Evolutionary conservation across 768 basidiomycete genomes (phyloP).

Genomic region (Macrolepiota dolichaula): DNA sequence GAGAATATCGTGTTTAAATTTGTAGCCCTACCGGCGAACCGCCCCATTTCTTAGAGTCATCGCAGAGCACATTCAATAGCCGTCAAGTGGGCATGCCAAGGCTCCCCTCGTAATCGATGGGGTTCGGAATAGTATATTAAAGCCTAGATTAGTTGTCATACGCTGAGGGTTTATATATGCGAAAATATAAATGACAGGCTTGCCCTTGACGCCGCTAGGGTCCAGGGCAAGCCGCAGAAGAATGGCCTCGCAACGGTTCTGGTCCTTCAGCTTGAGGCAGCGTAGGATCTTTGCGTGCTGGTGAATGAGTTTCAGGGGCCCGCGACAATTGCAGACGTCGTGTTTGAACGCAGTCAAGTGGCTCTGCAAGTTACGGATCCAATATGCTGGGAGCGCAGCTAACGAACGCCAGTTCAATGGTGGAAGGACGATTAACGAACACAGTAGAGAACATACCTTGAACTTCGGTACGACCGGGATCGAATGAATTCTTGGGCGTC

Average conservation of each 20-base stretch:
- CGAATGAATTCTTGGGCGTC: conserved; percentile 55
- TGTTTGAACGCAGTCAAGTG: conserved; percentile 67
- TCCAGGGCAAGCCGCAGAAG: conserved; percentile 77
- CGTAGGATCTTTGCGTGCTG: conserved; percentile 78
- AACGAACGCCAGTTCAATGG: background rate
- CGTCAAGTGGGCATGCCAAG: too few species aligned
- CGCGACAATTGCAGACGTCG: conserved; percentile 74
- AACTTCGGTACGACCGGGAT: conserved; percentile 84
- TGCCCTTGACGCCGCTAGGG: conserved; percentile 81
- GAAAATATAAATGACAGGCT: conserved; percentile 62
- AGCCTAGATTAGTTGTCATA: background rate
- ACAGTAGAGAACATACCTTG: conserved; percentile 59
- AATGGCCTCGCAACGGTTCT: conserved; percentile 68
- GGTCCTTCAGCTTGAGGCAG: conserved; percentile 66
- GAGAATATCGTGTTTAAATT: too few species aligned
- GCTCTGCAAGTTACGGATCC: conserved; percentile 78
- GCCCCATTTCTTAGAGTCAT: too few species aligned
- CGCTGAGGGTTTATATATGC: background rate
- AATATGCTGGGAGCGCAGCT: conserved; percentile 86
- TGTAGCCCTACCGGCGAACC: too few species aligned
- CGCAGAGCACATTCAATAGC: too few species aligned
- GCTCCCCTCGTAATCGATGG: too few species aligned
- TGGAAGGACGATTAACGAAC: background rate
- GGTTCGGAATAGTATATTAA: background rate
- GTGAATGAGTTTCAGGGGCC: conserved; percentile 74